Base-by-base conservation (phyloP, 2,329 filamentous ascomycete species). In the Cladosporium sp. region DNA sequence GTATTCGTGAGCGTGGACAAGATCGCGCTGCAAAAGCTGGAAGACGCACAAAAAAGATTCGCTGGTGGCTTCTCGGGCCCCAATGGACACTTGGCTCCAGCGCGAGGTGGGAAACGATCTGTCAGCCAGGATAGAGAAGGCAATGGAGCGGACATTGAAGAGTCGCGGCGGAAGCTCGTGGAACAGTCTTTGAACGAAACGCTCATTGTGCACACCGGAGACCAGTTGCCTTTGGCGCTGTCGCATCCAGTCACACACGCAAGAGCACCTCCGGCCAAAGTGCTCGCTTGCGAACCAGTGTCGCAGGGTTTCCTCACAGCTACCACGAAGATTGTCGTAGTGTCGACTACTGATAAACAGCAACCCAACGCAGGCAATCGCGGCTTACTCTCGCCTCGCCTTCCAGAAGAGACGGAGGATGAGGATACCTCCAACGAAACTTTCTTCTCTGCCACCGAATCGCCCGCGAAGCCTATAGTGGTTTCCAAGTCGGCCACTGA, bases 231-330 rank as follows among this genome's bases (percentile, higher is more conserved):
- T 14, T 82, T 98, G 31, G 87, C 91, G 10, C 87, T 88, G n/a
- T 79, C 92, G 2, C 93, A 97, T 78, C 90, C 93, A 14, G 89
- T 96, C 69, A 96, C 93, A 10, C 92, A 97, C 78, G 87, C 91
- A 21, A 88, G 91, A 28, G 87, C 92, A 16, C 91, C 92, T 50
- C 92, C 93, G 0, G 95, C 92, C 50, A 93, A 90, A 78, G 91
- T 98, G 67, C 88, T 91, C 57, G 87, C 96, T n/a, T 98, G 93
- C 76, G 95, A 99, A 76, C 95, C 95, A 10, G 93, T 98, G 18
- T 88, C 91, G 6, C 95, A 99, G 78, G 95, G 95, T 10, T 78
- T 95, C 5, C 77, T 99, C 56, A 85, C 89, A 10, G 84, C 91
- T 0, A 85, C 82, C 14, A 99, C 93, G 18, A 93, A 91, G 72